Conservation (phyloP, 2,329 filamentous ascomycete genomes). For the Ambrosiella beaveri region DNA sequence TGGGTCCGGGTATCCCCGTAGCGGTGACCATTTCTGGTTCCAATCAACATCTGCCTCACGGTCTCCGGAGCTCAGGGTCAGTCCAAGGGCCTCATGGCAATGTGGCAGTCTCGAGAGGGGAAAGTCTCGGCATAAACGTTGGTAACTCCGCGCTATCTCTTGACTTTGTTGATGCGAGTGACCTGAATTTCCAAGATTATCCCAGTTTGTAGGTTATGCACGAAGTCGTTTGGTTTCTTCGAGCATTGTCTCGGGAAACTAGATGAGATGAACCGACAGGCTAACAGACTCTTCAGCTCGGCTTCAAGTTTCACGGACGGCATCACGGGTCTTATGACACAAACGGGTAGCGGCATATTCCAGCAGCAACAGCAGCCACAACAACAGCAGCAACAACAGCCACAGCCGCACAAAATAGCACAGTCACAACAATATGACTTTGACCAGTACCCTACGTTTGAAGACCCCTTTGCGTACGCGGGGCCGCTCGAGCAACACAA, state of each 20-base stretch:
- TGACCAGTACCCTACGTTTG: conserved; percentile 27
- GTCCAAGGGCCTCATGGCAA: neutral
- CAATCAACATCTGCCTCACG: neutral
- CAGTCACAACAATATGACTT: conserved; percentile 3
- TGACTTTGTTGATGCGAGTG: neutral
- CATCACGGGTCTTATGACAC: neutral
- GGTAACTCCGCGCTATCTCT: neutral
- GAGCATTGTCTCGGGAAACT: neutral
- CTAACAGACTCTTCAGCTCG: neutral
- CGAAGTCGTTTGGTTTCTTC: neutral
- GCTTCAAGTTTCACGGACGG: neutral
- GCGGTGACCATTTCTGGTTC: neutral
- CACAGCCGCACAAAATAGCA: neutral
- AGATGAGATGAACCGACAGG: neutral
- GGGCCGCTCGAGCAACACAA: conserved; percentile 17
- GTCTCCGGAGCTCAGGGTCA: neutral
- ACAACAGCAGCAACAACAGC: neutral
- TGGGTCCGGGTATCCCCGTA: neutral
- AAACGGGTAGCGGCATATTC: neutral
- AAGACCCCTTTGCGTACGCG: conserved; percentile 36
- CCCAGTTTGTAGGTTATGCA: neutral
- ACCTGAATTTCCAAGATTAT: neutral
- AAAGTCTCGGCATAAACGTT: neutral
- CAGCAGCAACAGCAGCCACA: neutral
- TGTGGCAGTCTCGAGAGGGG: neutral